Evolutionary conservation across 257 asterid genomes (phyloP), one percentile per base, ranked within the genome.

Genomic region (Nicotiana knightiana): DNA sequence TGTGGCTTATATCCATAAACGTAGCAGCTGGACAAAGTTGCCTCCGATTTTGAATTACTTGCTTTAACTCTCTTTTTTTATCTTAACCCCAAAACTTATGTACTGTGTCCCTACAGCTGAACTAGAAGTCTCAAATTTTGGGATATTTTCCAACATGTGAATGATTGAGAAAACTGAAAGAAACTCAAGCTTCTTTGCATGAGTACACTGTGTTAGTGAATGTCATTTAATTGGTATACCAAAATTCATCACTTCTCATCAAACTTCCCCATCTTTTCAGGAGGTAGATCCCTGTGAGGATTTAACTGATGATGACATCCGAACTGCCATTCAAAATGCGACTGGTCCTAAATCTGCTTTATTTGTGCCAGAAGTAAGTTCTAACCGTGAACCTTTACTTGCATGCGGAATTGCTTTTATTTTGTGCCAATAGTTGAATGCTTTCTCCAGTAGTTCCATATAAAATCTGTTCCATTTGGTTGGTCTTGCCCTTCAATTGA

Each of bases 231-330:
- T 12, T 12, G 32, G 16, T 73, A 24, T 48, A 6, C 43, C 63
- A 2, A 73, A 71, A 51, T 7, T 48, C 79, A 73, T 26, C 62
- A 26, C 51, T 48, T 73, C 53, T 71, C 70, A 84, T 80, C 33
- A 68, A 61, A 63, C 83, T 77, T 75, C 13, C 53, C 59, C 67
- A 35, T 86, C 77, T 77, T 81, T 81, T 87, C 92, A 96, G 99
- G 98, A 91, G 57, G 94, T 96, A 67, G 98, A 96, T 84, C 99
- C 99, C 67, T 96, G 99, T 84, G 98, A 94, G 82, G 92, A 87
- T 86, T 90, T 96, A 89, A 94, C 98, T 84, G 98, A 94, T 87
- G 97, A 92, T 71, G 98, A 96, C 85, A 96, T 96, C 88, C 93
- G 93, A 17, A 94, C 94, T 84, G 94, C 98, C 85, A 88, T 96